Base-by-base conservation (phyloP, 768 basidiomycete species). In the Pholiota conissans region DNA sequence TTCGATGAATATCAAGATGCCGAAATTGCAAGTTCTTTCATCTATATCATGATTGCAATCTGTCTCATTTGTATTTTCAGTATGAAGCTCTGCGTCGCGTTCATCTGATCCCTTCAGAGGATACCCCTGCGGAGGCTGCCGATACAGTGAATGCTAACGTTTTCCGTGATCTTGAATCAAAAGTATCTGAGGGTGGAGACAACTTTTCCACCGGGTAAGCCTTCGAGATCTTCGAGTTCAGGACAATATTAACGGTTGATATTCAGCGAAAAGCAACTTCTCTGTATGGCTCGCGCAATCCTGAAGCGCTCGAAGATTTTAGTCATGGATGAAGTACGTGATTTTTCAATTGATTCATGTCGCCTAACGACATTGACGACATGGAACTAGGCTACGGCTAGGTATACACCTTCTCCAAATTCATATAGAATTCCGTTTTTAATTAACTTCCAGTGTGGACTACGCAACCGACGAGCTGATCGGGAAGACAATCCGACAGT, bases 391-490 rank as follows among this genome's bases (percentile, higher is more conserved):
- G 65, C 65, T 57, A 66, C 65, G 47, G 65, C 65, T 32, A 66
- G 65, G 65, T 63, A 30, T 14, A 49, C 27, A 18, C 24, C 26
- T 56, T 16, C 16, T 3, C 26, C 11, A 26, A 29, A 18, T 11
- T 7, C 27, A 48, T 30, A 18, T n/a, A 30, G 16, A 52, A 6
- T 13, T 9, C 24, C 20, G 22, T 3, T 37, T 55, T 30, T 27
- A 11, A 37, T 49, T 29, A 35, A 45, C 45, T 52, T 47, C 8
- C 32, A 84, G 83, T 59, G 89, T 90, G 47, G 89, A 90, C 66
- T 90, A 92, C 67, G 90, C 89, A 22, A 93, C 92, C 0, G 92
- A 94, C 65, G 90, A 92, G 66, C 75, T 93, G 5, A 93, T 91
- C 61, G 78, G 86, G 35, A 87, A 87, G 66, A 90, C 89, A 8